Evolutionary conservation across 2,329 filamentous ascomycete genomes (phyloP), one percentile per base, ranked within the genome.

Genomic region (Chaetomium globosum): DNA sequence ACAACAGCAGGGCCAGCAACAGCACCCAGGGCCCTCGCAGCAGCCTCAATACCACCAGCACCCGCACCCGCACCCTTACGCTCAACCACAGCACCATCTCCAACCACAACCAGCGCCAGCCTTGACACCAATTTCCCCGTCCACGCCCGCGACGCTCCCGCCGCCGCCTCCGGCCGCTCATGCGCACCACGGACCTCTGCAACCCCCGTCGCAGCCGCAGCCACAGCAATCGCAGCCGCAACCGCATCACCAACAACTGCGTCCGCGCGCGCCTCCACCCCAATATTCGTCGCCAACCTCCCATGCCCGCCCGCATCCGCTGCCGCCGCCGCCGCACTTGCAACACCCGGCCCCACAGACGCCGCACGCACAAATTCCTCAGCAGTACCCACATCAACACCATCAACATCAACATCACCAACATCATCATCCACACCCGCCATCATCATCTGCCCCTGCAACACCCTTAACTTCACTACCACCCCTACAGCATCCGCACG

Each of bases 281-380:
- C 68, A 66, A 13, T n/a, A 30, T 8, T 56, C 58, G 48, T 59
- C 56, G 19, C 57, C 39, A 16, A 43, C 62, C 12, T 39, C 36
- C 9, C 63, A 51, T 16, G 49, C 31, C 8, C 61, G 62, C 28
- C 31, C 65, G 26, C 64, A 57, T 23, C 65, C 63, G 19, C 30
- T 16, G 9, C 60, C 52, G 26, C 63, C 49, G 30, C 12, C 33
- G 54, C 28, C 9, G 19, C 43, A 26, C 5, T 33, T 52, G 21
- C 65, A 65, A 28, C 58, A 61, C n/a, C 51, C 62, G 33, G 65
- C 58, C 62, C 61, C 65, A 65, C 68, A 64, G 28, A 33, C 56
- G 39, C 65, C 61, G 60, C 64, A 63, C 39, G 33, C 64, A 31
- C 68, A 69, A 65, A 62, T 59, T 58, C 64, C 64, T 63, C 62